Conservation (phyloP, 1,139 yeast genomes). For the Saccharomyces hybrid region DNA sequence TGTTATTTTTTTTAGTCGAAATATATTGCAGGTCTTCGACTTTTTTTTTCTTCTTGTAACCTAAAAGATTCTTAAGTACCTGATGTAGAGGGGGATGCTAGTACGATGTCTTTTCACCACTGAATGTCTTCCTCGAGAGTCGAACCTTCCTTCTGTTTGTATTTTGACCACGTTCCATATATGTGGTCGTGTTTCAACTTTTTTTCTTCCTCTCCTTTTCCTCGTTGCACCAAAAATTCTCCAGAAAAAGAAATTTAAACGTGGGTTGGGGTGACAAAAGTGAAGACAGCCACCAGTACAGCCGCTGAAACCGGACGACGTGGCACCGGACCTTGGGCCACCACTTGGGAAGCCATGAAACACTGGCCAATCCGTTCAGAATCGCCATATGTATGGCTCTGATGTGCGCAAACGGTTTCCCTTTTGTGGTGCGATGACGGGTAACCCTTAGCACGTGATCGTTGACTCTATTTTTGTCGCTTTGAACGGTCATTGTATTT, state of each 20-base stretch:
- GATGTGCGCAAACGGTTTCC: neutral
- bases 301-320: neutral
- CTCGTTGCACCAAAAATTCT: conserved; percentile 1
- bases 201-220: conserved; percentile 1
- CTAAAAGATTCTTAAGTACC: neutral
- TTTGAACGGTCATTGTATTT: neutral
- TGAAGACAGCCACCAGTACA: neutral
- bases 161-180: neutral
- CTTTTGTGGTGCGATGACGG: neutral
- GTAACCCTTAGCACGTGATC: neutral
- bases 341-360: too few species aligned
- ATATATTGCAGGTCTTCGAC: neutral
- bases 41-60: neutral
- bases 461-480: too few species aligned
- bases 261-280: neutral
- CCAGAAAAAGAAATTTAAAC: neutral
- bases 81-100: neutral
- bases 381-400: too few species aligned
- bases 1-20: neutral
- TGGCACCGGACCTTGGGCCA: too few species aligned
- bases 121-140: neutral
- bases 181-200: conserved; percentile 1
- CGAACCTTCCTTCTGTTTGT: neutral
- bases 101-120: neutral
- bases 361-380: too few species aligned